These are phyloP conservation scores for Colletotrichum horii DNA, from an alignment of 2,329 filamentous ascomycete genomes.

Conservation along the genomic window DNA sequence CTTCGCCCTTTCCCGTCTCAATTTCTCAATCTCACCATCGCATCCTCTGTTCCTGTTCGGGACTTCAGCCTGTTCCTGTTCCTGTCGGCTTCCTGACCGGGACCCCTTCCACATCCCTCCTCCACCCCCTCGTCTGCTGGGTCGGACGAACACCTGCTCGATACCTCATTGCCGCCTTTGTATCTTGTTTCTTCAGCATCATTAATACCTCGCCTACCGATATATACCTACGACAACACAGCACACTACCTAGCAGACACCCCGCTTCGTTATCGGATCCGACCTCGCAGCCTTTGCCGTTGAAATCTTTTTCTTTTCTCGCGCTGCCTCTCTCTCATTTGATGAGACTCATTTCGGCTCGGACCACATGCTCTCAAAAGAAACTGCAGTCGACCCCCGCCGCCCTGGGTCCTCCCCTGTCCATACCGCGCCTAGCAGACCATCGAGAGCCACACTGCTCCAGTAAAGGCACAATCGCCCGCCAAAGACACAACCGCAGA, in stretches of 20 bases:
- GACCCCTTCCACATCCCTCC: neutral
- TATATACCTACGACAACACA: neutral
- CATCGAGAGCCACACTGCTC: neutral
- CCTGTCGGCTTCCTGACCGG: neutral
- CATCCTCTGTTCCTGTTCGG: neutral
- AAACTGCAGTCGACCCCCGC: constrained; percentile 2
- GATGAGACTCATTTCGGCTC: constrained; percentile 20
- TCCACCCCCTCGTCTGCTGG: neutral
- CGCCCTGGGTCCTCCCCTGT: constrained; percentile 1
- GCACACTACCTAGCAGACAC: neutral
- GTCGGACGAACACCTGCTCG: neutral
- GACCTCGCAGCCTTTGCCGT: neutral
- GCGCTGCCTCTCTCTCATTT: neutral
- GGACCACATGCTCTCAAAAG: constrained; percentile 20
- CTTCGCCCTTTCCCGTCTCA: neutral
- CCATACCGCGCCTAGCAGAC: neutral
- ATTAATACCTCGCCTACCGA: neutral
- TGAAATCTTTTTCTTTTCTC: neutral
- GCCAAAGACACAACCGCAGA: neutral
- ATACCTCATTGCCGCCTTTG: neutral
- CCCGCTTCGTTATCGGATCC: neutral
- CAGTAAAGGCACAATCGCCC: neutral
- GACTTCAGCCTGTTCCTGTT: neutral
- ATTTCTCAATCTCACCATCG: neutral
- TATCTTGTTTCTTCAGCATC: neutral